Evolutionary conservation across 1,284 basidiomycete species (phyloP).

Genomic region (Veloboletus limbatus): DNA sequence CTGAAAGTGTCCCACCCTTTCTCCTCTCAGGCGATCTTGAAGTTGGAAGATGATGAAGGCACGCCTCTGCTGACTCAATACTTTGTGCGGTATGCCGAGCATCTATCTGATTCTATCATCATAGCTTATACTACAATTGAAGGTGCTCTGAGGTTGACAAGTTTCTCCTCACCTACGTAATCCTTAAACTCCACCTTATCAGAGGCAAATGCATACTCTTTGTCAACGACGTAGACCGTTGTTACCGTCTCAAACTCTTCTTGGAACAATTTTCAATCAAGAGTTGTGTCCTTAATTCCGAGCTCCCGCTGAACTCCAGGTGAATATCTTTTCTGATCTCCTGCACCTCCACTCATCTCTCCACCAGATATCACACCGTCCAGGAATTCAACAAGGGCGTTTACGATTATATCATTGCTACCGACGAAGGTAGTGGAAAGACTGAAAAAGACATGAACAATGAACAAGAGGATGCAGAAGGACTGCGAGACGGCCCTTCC

Average conservation of each 20-base stretch:
- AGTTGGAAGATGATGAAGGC: constrained; percentile 85
- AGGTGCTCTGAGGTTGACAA: constrained; percentile 94
- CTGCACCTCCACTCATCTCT: constrained; percentile 4
- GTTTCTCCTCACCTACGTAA: constrained; percentile 92
- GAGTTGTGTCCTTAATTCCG: constrained; percentile 94
- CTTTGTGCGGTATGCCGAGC: constrained; percentile 58
- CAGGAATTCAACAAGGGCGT: constrained; percentile 99
- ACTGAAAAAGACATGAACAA: constrained; percentile 52
- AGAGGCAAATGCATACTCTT: constrained; percentile 97
- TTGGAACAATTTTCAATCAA: constrained; percentile 98
- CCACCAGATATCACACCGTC: constrained; percentile 85
- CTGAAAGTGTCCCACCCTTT: not conserved
- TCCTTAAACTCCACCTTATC: constrained; percentile 92
- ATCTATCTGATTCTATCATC: not conserved
- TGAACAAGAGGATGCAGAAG: constrained; percentile 35
- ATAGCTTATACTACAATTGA: constrained; percentile 4
- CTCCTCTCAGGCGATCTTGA: constrained; percentile 70
- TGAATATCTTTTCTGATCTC: constrained; percentile 21
- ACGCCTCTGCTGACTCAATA: constrained; percentile 83
- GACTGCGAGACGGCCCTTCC: not conserved
- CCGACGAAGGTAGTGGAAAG: constrained; percentile 76
- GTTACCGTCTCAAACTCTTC: constrained; percentile 94
- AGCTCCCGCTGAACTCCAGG: constrained; percentile 93
- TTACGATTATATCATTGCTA: constrained; percentile 98
- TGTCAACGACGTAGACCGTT: constrained; percentile 95